These are phyloP conservation scores for Pneumocystis sp. DNA, from an alignment of 1,139 yeast genomes.

Conservation along the genomic window DNA sequence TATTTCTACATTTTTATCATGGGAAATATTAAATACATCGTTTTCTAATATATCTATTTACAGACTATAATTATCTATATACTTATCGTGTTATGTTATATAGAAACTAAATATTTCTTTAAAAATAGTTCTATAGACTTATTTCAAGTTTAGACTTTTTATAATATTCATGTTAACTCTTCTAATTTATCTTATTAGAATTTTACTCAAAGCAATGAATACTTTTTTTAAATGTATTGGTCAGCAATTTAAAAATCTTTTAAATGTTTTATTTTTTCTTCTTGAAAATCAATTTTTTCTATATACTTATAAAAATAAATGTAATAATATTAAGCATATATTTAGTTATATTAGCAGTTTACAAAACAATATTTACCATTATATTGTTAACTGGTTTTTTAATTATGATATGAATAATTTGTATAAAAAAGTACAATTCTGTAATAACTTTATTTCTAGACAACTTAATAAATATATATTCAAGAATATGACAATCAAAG, in stretches of 20 bases:
- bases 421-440: slow-evolving; percentile 22
- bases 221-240: slow-evolving; percentile 20
- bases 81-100: slow-evolving; percentile 18
- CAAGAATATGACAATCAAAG: slow-evolving; percentile 28
- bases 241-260: slow-evolving; percentile 16
- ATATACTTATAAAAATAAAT: not conserved
- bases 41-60: not conserved
- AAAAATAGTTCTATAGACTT: slow-evolving; percentile 9
- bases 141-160: not conserved
- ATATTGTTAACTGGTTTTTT: slow-evolving; percentile 46
- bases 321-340: slow-evolving; percentile 39
- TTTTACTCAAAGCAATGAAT: slow-evolving; percentile 16
- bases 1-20: slow-evolving; percentile 16
- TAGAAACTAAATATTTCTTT: slow-evolving; percentile 21
- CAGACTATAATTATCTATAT: slow-evolving; percentile 14
- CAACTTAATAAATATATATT: slow-evolving; percentile 18
- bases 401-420: slow-evolving; percentile 31
- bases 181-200: slow-evolving; percentile 15
- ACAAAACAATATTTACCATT: slow-evolving; percentile 30
- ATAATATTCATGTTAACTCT: slow-evolving; percentile 3
- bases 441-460: slow-evolving; percentile 27
- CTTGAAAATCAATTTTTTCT: slow-evolving; percentile 23
- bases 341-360: slow-evolving; percentile 51
- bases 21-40: slow-evolving; percentile 16
- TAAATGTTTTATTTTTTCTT: slow-evolving; percentile 20